Base-by-base conservation (phyloP, 1,139 yeast species). In the Yamadazyma atlantica region DNA sequence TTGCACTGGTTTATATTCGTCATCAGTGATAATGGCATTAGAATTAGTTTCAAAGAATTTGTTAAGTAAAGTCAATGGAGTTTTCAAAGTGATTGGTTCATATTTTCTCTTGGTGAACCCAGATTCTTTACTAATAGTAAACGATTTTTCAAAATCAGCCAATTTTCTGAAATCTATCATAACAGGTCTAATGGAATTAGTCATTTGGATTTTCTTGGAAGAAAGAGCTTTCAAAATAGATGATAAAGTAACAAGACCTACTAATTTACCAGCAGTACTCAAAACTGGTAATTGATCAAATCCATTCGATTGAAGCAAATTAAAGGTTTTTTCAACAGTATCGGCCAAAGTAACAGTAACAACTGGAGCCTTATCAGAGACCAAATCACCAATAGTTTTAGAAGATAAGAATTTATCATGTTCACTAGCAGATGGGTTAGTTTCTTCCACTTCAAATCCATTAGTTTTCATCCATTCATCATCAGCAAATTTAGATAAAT, bases 401-500 rank as follows among this genome's bases (percentile, higher is more conserved):
- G 54, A 47, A 29, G 57, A 38, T 55, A 73, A 66, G 54, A 70
- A 79, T 51, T 79, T 78, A 51, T 77, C 80, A 41, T 75, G 65
- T 55, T 73, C 69, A 49, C 66, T 62, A 34, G 69, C 65, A 38
- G 73, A 73, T 14, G 43, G 32, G 44, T 70, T 61, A 35, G 64
- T 58, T 47, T 64, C 72, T 44, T 78, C 85, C 30, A 69, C 69
- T 44, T 65, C 66, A 56, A 87, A 82, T 4, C 88, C 86, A 59
- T 86, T 85, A 52, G 79, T 80, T 60, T 75, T 78, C 86, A 87
- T 80, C 96, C 96, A 87, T 65, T 85, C 95, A 56, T 87, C 95
- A 60, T 87, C 95, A 35, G 87, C 92, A 57, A 87, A 87, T 67
- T 87, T 87, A 48, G 92, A 80, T 60, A 87, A 74, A 68, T 87